Percentiles rank a stretch among this genome's conserved stretches.
Conservation (phyloP, 2,329 filamentous ascomycete genomes). For the Cercospora nicotianae region DNA sequence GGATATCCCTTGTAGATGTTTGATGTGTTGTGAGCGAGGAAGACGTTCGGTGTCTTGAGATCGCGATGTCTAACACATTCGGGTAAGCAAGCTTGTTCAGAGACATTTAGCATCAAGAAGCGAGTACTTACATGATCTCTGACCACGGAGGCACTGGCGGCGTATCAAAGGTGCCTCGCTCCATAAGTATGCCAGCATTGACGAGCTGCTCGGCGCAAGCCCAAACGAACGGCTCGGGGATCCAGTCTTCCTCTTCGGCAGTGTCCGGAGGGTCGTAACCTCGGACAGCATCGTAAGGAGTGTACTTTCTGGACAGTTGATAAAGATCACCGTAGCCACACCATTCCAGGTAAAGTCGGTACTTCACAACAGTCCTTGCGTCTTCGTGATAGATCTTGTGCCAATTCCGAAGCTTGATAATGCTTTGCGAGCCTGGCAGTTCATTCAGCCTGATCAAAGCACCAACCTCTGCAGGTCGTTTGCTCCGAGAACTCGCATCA, state of each 20-base stretch:
- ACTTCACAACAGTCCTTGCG: too few species aligned
- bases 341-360: conserved; percentile 10
- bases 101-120: neutral
- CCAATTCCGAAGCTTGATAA: conserved; percentile 11
- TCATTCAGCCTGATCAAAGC: conserved; percentile 4
- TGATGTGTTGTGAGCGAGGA: conserved; percentile 64
- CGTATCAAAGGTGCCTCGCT: neutral
- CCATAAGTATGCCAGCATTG: conserved; percentile 10
- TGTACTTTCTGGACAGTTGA: neutral
- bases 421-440: neutral
- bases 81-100: neutral
- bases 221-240: conserved; percentile 18
- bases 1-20: neutral
- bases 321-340: conserved; percentile 12
- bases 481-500: too few species aligned
- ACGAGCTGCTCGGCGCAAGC: conserved; percentile 6
- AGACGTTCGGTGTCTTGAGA: conserved; percentile 95
- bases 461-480: too few species aligned
- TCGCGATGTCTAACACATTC: conserved; percentile 65
- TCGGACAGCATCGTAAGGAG: too few species aligned
- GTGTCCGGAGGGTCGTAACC: too few species aligned
- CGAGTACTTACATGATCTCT: conserved; percentile 65
- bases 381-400: too few species aligned
- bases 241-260: neutral
- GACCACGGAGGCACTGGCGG: conserved; percentile 48